phyloP scores from a whole-genome alignment of 768 basidiomycete genomes.

The Panaeolus papilionaceus region DNA sequence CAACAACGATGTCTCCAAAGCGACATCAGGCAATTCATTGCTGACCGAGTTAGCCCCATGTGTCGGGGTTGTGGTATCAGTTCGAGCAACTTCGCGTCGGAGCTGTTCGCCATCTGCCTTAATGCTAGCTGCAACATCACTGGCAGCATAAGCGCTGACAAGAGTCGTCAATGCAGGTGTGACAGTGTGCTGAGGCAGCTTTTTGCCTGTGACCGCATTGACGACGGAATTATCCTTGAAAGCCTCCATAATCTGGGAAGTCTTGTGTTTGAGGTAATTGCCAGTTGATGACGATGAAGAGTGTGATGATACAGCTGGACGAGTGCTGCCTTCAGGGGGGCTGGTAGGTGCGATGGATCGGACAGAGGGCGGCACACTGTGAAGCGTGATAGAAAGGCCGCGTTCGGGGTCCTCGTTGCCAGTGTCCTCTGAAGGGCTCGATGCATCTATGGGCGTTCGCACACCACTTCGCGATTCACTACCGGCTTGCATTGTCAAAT shows the following conservation, averaged over 20 bases:
- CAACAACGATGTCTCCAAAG: slow-evolving; percentile 69
- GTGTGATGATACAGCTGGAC: slow-evolving; percentile 31
- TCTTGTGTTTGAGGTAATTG: slow-evolving; percentile 70
- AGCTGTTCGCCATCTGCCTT: slow-evolving; percentile 64
- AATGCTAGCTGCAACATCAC: slow-evolving; percentile 69
- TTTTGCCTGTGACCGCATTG: slow-evolving; percentile 22
- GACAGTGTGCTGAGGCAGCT: slow-evolving; percentile 38
- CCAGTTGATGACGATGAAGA: slow-evolving; percentile 50
- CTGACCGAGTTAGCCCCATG: slow-evolving; percentile 31
- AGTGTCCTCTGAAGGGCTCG: slow-evolving; percentile 40
- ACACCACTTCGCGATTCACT: slow-evolving; percentile 37
- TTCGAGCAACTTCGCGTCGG: slow-evolving; percentile 38
- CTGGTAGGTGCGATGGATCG: slow-evolving; percentile 43
- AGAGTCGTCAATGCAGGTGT: slow-evolving; percentile 70
- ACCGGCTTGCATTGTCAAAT: slow-evolving; percentile 70
- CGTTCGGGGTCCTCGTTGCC: slow-evolving; percentile 74
- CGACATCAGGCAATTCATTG: slow-evolving; percentile 68
- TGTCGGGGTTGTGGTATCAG: slow-evolving; percentile 35
- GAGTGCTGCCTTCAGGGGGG: slow-evolving; percentile 28
- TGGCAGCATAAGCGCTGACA: slow-evolving; percentile 73
- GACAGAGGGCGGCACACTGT: slow-evolving; percentile 41
- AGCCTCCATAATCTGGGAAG: slow-evolving; percentile 73
- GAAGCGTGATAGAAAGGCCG: slow-evolving; percentile 45
- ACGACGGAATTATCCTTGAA: slow-evolving; percentile 43
- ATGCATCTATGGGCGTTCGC: slow-evolving; percentile 35